Evolutionary conservation across 208 protist genomes (phyloP).

Genomic region (Herpetomonas tarakana): DNA sequence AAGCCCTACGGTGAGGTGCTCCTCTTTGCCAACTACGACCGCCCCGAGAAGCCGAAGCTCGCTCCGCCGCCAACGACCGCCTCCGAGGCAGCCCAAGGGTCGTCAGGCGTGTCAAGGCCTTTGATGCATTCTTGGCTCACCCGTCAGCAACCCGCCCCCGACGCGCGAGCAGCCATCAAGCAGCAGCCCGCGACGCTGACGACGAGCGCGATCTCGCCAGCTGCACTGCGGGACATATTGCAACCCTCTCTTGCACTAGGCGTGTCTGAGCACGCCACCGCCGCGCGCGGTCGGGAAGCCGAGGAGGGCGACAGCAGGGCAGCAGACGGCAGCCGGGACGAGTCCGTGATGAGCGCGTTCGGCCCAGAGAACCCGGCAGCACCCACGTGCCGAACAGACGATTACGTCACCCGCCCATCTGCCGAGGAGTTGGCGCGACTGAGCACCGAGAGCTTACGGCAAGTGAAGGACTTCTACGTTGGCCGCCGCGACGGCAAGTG

Average conservation of each 20-base stretch:
- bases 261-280: not conserved
- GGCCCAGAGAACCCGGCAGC: slow-evolving; percentile 10
- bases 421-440: slow-evolving; percentile 42
- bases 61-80: slow-evolving; percentile 15
- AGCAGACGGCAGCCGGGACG: not conserved
- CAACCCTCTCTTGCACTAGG: slow-evolving; percentile 42
- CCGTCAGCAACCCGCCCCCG: slow-evolving; percentile 6
- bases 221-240: slow-evolving; percentile 59
- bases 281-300: not conserved
- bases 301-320: not conserved
- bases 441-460: slow-evolving; percentile 43
- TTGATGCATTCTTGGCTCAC: slow-evolving; percentile 15
- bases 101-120: slow-evolving; percentile 7
- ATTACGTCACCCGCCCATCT: slow-evolving; percentile 63
- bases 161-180: slow-evolving; percentile 14
- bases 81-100: slow-evolving; percentile 13
- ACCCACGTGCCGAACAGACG: slow-evolving; percentile 53
- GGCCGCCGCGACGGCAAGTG: slow-evolving; percentile 59
- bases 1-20: slow-evolving; percentile 78
- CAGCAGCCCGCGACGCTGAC: slow-evolving; percentile 48
- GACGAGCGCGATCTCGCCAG: slow-evolving; percentile 43
- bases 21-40: slow-evolving; percentile 69
- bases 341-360: not conserved
- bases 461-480: slow-evolving; percentile 50
- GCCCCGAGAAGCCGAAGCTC: slow-evolving; percentile 22